A percentile compares a stretch with the other conserved stretches of the same genome.
Conservation (phyloP, 1,284 basidiomycete genomes). For the Naganishia liquefaciens region DNA sequence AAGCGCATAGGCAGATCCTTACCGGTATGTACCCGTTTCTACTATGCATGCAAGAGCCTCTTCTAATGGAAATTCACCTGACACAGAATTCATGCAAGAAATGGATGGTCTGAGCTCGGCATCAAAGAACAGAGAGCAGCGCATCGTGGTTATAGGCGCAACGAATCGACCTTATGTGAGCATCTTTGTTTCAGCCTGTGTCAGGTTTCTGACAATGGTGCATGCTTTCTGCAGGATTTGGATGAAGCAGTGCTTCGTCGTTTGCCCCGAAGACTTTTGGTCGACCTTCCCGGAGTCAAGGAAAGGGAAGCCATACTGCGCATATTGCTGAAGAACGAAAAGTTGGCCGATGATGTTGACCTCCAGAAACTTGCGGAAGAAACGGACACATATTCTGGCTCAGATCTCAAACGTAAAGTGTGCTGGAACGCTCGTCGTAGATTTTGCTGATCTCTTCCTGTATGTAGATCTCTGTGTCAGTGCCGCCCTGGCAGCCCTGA, state of each 20-base stretch:
- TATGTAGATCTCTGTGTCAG: slow-evolving; percentile 78
- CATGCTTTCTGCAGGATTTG: slow-evolving; percentile 37
- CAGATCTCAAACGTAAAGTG: slow-evolving; percentile 83
- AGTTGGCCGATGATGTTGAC: slow-evolving; percentile 68
- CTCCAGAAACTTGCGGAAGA: slow-evolving; percentile 65
- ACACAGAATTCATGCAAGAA: slow-evolving; percentile 95
- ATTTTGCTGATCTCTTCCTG: slow-evolving; percentile 23
- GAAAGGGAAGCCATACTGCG: slow-evolving; percentile 81
- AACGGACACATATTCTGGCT: slow-evolving; percentile 85
- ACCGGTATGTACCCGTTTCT: slow-evolving; percentile 37
- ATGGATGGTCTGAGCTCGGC: slow-evolving; percentile 82
- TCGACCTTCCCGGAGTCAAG: slow-evolving; percentile 78
- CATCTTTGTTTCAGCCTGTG: neutral
- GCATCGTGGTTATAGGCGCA: slow-evolving; percentile 89
- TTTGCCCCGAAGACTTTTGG: slow-evolving; percentile 74
- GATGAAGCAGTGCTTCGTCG: slow-evolving; percentile 67
- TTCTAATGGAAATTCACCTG: neutral
- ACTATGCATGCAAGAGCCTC: neutral
- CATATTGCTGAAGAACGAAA: slow-evolving; percentile 77
- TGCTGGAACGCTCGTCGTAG: neutral
- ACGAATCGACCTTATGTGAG: slow-evolving; percentile 68
- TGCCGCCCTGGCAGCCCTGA: slow-evolving; percentile 82
- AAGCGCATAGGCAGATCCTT: slow-evolving; percentile 67
- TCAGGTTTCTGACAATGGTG: neutral
- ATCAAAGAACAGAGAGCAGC: slow-evolving; percentile 70